phyloP scores from a whole-genome alignment of 1,284 basidiomycete species.

The Naganishia sp. region DNA sequence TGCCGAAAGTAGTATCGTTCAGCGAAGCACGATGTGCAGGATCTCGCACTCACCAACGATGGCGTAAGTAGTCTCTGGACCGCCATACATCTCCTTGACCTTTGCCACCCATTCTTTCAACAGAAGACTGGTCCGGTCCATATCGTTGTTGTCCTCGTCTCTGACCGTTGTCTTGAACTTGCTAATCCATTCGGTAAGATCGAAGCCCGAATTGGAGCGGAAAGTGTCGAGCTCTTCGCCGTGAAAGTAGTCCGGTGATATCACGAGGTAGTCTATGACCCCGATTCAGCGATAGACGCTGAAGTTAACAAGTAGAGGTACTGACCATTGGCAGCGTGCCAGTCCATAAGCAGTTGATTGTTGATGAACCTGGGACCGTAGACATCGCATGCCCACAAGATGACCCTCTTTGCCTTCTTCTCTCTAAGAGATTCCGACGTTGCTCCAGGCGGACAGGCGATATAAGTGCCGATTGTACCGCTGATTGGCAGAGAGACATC shows the following conservation, averaged over 20 bases:
- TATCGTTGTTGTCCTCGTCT: constrained; percentile 25
- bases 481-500: constrained; percentile 19
- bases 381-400: constrained; percentile 30
- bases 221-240: constrained; percentile 23
- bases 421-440: constrained; percentile 16
- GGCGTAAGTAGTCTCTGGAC: constrained; percentile 30
- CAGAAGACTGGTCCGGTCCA: constrained; percentile 25
- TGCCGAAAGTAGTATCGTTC: neutral
- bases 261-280: constrained; percentile 31
- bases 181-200: constrained; percentile 24
- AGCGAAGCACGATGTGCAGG: neutral
- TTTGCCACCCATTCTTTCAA: constrained; percentile 32
- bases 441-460: constrained; percentile 22
- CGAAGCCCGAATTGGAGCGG: constrained; percentile 23
- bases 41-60: constrained; percentile 19
- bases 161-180: constrained; percentile 25
- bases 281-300: too few species aligned
- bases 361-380: constrained; percentile 35
- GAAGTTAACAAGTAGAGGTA: neutral
- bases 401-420: constrained; percentile 29
- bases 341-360: constrained; percentile 34
- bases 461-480: constrained; percentile 28
- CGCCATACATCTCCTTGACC: constrained; percentile 34
- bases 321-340: constrained; percentile 31
- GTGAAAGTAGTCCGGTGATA: constrained; percentile 35